A percentile compares a stretch with the other conserved stretches of the same genome.
These are phyloP conservation scores for Tuber indicum DNA, from an alignment of 495 filamentous ascomycete genomes.

Conservation along the genomic window DNA sequence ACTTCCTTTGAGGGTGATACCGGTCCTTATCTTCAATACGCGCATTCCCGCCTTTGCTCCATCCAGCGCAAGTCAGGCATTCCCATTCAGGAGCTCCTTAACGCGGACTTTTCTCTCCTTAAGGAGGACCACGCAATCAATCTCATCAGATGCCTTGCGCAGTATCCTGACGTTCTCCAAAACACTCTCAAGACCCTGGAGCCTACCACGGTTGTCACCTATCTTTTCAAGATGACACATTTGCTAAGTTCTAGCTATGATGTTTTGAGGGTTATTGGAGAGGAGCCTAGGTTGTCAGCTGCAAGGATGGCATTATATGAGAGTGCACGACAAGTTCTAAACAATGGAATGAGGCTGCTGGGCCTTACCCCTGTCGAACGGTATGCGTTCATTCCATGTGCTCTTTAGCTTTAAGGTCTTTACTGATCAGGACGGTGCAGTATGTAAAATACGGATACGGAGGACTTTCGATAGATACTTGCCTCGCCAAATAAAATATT, in stretches of 20 bases:
- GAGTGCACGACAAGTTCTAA: conserved; percentile 65
- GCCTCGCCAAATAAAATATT: neutral
- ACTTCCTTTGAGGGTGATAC: conserved; percentile 66
- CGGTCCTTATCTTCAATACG: conserved; percentile 64
- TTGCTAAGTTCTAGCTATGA: conserved; percentile 77
- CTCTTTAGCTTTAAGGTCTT: neutral
- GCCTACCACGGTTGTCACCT: conserved; percentile 64
- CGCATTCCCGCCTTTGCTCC: conserved; percentile 58
- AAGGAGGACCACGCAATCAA: conserved; percentile 56
- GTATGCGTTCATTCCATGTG: neutral
- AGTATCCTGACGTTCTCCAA: conserved; percentile 59
- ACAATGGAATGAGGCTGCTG: conserved; percentile 78
- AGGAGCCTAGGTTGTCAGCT: conserved; percentile 61
- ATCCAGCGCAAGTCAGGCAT: conserved; percentile 54
- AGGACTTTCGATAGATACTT: neutral
- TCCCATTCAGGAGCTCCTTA: conserved; percentile 50
- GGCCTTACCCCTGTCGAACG: conserved; percentile 72
- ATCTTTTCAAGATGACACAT: conserved; percentile 86
- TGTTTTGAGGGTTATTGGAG: conserved; percentile 69
- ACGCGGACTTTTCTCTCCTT: conserved; percentile 54
- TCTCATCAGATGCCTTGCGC: conserved; percentile 55
- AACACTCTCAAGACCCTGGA: conserved; percentile 61
- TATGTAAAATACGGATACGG: neutral
- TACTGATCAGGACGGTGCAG: neutral
- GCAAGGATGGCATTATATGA: conserved; percentile 79